Percentiles rank a stretch among this genome's conserved stretches.
phyloP scores from a whole-genome alignment of 352 stramenopile species.

The Phytophthora aleatoria region DNA sequence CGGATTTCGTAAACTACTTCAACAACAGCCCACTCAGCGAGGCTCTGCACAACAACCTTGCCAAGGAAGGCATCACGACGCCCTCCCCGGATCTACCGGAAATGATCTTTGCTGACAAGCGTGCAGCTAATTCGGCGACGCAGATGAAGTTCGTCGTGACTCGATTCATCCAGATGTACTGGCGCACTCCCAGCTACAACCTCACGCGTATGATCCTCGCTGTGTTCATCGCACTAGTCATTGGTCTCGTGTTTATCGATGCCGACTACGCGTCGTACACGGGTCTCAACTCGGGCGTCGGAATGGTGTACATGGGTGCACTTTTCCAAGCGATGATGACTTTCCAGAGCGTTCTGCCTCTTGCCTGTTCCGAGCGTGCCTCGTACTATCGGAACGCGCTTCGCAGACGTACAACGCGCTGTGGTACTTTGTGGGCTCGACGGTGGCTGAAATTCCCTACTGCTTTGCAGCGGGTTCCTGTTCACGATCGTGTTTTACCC shows the following conservation, averaged over 20 bases:
- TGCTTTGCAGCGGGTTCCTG: constrained; percentile 27
- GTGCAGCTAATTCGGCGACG: constrained; percentile 21
- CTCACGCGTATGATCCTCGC: constrained; percentile 62
- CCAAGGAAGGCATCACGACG: constrained; percentile 25
- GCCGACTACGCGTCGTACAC: constrained; percentile 37
- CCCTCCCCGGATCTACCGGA: constrained; percentile 22
- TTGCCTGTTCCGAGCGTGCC: constrained; percentile 67
- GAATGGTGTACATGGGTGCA: constrained; percentile 78
- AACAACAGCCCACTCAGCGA: constrained; percentile 18
- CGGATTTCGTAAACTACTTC: constrained; percentile 31
- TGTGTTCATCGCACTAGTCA: constrained; percentile 65
- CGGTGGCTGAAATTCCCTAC: constrained; percentile 39
- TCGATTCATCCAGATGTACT: constrained; percentile 39
- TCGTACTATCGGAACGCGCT: constrained; percentile 81
- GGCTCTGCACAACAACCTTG: constrained; percentile 7
- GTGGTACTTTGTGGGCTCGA: constrained; percentile 59
- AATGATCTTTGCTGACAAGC: constrained; percentile 37
- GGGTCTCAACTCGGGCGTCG: constrained; percentile 42
- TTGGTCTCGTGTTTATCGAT: constrained; percentile 61
- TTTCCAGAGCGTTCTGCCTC: constrained; percentile 61
- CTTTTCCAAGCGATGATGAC: constrained; percentile 63
- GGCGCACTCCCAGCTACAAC: constrained; percentile 52
- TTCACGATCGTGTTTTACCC: constrained; percentile 79
- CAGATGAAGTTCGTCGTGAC: constrained; percentile 33
- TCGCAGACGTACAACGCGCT: constrained; percentile 38